Evolutionary conservation across 352 stramenopile genomes (phyloP).

Genomic region (Phytophthora crassamura): DNA sequence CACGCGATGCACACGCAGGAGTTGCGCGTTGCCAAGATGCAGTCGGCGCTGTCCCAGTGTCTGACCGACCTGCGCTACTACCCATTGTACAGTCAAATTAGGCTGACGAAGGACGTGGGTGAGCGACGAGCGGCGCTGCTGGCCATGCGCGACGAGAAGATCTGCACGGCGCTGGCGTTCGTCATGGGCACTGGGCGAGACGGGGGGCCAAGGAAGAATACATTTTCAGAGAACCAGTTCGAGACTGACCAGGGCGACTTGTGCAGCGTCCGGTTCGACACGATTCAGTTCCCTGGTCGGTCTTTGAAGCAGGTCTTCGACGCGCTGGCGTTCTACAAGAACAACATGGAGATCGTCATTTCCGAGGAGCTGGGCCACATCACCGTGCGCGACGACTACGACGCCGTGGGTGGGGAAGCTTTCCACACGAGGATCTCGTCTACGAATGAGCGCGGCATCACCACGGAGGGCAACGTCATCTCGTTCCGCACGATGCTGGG

Average conservation of each 20-base stretch:
- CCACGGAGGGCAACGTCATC: conserved; percentile 39
- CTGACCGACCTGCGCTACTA: conserved; percentile 20
- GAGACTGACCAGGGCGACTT: conserved; percentile 36
- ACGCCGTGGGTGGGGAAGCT: conserved; percentile 23
- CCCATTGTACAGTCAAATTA: conserved; percentile 37
- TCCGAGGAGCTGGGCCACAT: conserved; percentile 45
- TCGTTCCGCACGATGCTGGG: conserved; percentile 33
- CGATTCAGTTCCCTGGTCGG: conserved; percentile 38
- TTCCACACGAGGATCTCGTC: conserved; percentile 36
- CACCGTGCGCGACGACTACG: conserved; percentile 50
- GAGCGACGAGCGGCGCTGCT: conserved; percentile 27
- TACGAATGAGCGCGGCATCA: conserved; percentile 28
- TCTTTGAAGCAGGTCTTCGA: conserved; percentile 53
- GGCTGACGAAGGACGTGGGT: conserved; percentile 21
- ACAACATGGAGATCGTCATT: conserved; percentile 54
- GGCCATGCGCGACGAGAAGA: conserved; percentile 25
- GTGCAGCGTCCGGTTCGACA: conserved; percentile 40
- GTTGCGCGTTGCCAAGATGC: conserved; percentile 29
- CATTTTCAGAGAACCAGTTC: conserved; percentile 33
- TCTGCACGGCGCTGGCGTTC: conserved; percentile 33
- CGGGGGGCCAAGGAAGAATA: conserved; percentile 19
- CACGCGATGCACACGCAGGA: conserved; percentile 26
- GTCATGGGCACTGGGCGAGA: conserved; percentile 12
- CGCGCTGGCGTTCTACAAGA: conserved; percentile 38
- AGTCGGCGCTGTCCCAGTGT: conserved; percentile 32